Evolutionary conservation across 345 rosid genomes (phyloP).

Genomic region (Salix udensis): DNA sequence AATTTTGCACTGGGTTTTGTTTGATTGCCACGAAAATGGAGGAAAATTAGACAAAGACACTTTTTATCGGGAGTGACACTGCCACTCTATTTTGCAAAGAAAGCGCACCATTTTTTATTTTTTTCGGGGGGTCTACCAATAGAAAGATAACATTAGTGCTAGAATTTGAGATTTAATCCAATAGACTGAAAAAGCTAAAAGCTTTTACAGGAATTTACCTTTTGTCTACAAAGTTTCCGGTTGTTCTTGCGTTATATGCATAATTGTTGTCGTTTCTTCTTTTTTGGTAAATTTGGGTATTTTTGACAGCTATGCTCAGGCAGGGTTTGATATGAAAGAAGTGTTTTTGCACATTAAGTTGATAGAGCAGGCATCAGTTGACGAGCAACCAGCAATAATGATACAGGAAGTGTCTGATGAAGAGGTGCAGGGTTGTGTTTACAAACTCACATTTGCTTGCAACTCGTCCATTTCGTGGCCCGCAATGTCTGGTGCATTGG

Average conservation of each 20-base stretch:
- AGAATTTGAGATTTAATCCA: neutral
- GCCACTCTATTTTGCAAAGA: neutral
- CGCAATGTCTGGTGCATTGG: constrained; percentile 72
- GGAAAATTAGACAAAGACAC: constrained; percentile 3
- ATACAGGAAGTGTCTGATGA: constrained; percentile 66
- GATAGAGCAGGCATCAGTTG: constrained; percentile 89
- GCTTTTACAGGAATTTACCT: neutral
- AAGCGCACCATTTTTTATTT: neutral
- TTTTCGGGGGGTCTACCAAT: neutral
- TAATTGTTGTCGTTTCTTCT: neutral
- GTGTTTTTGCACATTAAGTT: constrained; percentile 85
- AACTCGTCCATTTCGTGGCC: constrained; percentile 79
- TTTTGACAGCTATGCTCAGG: constrained; percentile 70
- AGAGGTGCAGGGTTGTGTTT: constrained; percentile 48
- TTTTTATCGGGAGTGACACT: neutral
- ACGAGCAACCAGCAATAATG: constrained; percentile 67
- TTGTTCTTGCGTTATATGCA: neutral
- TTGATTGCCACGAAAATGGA: constrained; percentile 24
- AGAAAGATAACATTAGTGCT: neutral
- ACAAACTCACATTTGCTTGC: constrained; percentile 76
- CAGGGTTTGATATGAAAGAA: constrained; percentile 91
- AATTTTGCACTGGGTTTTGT: neutral
- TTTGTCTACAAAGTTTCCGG: neutral
- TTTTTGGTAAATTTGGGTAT: neutral
- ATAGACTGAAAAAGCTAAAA: neutral